Evolutionary conservation across 768 basidiomycete species (phyloP).

Genomic region (Pulveroboletus sp.): DNA sequence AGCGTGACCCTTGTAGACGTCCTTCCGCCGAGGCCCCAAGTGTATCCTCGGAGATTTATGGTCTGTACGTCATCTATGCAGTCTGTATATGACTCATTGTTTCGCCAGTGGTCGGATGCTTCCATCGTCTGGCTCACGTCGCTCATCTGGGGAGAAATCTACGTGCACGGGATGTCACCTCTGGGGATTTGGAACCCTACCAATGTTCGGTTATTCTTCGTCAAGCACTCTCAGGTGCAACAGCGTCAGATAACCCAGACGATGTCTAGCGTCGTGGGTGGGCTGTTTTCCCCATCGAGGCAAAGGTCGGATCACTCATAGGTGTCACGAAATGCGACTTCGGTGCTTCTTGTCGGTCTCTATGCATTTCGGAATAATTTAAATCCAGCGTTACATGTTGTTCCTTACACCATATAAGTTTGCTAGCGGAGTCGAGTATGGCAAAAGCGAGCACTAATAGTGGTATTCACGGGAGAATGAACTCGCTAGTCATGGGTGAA

Average conservation of each 20-base stretch:
- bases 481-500: not conserved
- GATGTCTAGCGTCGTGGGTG: slow-evolving; percentile 77
- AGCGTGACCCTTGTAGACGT: slow-evolving; percentile 65
- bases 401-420: not conserved
- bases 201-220: slow-evolving; percentile 83
- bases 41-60: slow-evolving; percentile 69
- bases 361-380: not conserved
- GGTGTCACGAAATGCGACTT: not conserved
- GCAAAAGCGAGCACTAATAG: not conserved
- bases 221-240: slow-evolving; percentile 75
- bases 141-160: slow-evolving; percentile 93
- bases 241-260: slow-evolving; percentile 72
- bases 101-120: slow-evolving; percentile 80
- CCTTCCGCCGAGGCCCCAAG: slow-evolving; percentile 63
- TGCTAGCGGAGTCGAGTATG: not conserved
- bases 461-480: not conserved
- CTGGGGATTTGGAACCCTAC: slow-evolving; percentile 90
- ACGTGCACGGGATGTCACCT: slow-evolving; percentile 83
- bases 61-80: slow-evolving; percentile 38
- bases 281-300: slow-evolving; percentile 51
- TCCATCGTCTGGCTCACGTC: slow-evolving; percentile 91
- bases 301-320: slow-evolving; percentile 27
- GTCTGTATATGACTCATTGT: not conserved
- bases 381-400: not conserved
- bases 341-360: not conserved